Conservation (phyloP, 768 basidiomycete genomes). For the Coprinellus micaceus region DNA sequence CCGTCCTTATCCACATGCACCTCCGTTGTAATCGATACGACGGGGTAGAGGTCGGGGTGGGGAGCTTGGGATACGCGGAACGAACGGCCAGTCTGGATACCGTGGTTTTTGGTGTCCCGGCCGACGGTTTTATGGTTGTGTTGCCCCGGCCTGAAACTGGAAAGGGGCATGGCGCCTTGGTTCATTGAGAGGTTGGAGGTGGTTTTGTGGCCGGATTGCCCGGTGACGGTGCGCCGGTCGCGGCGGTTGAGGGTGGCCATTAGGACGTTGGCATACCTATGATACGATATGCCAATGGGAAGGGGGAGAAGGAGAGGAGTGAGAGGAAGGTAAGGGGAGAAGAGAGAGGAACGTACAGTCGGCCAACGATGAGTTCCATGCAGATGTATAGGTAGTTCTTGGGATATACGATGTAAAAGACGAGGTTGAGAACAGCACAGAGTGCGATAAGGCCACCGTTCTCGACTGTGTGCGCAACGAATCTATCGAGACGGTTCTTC, state of each 20-base stretch:
- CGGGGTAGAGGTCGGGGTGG: background rate
- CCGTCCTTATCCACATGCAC: background rate
- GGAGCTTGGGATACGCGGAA: background rate
- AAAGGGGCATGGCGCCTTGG: background rate
- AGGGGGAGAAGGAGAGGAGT: too few relatives aligned
- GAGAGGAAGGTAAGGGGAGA: background rate
- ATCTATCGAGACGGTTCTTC: background rate
- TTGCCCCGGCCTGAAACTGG: too few relatives aligned
- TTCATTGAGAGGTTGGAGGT: background rate
- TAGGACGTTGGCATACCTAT: slow-evolving; percentile 1
- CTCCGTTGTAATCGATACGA: slow-evolving; percentile 1
- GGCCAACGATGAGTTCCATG: background rate
- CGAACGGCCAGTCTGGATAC: too few relatives aligned
- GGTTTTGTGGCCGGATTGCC: background rate
- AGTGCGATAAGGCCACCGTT: background rate
- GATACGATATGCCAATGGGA: background rate
- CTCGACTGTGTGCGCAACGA: background rate
- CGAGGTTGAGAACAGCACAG: slow-evolving; percentile 1
- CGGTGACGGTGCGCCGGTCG: background rate
- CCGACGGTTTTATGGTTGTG: too few relatives aligned
- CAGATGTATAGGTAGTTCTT: background rate
- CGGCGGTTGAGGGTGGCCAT: slow-evolving; percentile 2
- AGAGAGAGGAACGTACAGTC: background rate
- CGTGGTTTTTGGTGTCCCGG: too few relatives aligned
- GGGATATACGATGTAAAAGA: slow-evolving; percentile 2